Percentiles rank a stretch among this genome's conserved stretches.
Conservation (phyloP, 352 stramenopile genomes). For the Aphanomyces stellatus region DNA sequence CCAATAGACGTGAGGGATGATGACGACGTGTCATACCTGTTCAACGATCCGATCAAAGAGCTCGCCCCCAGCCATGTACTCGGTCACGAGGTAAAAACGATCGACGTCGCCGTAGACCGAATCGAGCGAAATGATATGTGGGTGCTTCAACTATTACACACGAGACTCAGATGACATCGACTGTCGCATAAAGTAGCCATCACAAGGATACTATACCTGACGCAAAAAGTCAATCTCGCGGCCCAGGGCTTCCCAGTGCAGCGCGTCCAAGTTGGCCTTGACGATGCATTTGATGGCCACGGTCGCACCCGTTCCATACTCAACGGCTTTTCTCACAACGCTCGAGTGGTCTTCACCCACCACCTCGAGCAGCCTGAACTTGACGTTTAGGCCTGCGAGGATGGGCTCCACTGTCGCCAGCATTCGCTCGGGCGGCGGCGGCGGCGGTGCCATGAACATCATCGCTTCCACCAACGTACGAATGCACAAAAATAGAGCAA, state of each 20-base stretch:
- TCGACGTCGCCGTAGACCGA: conserved; percentile 87
- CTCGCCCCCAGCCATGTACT: conserved; percentile 79
- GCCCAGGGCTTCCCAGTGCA: conserved; percentile 67
- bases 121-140: conserved; percentile 85
- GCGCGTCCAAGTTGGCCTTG: conserved; percentile 60
- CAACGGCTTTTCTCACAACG: conserved; percentile 71
- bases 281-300: conserved; percentile 89
- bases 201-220: conserved; percentile 21
- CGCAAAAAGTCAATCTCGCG: conserved; percentile 74
- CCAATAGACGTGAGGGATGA: background rate
- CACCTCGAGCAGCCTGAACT: conserved; percentile 60
- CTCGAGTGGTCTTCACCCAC: conserved; percentile 86
- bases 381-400: background rate
- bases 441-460: no score
- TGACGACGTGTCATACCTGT: conserved; percentile 40
- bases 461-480: no score
- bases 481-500: no score
- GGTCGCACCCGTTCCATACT: conserved; percentile 69
- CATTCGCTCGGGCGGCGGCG: no score
- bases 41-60: conserved; percentile 87
- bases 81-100: conserved; percentile 85
- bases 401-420: background rate
- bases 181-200: conserved; percentile 47
- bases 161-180: conserved; percentile 23
- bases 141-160: conserved; percentile 76